A percentile compares a stretch with the other conserved stretches of the same genome.
These are phyloP conservation scores for Mitragyna speciosa DNA, from an alignment of 257 asterid species.

Conservation along the genomic window DNA sequence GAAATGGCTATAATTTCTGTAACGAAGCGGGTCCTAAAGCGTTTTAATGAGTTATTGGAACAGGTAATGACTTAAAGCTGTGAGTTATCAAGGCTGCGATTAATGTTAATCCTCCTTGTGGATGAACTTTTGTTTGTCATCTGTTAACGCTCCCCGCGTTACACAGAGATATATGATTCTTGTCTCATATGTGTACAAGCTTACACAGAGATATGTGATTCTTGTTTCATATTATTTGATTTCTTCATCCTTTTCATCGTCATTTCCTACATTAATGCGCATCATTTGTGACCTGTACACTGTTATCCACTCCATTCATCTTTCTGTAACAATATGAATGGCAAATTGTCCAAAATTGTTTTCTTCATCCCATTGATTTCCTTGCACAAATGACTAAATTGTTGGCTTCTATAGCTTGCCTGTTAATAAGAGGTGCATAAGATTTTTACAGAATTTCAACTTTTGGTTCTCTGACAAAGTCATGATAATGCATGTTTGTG, in stretches of 20 bases:
- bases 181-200: too few species aligned
- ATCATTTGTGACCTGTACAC: background rate
- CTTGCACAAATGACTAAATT: background rate
- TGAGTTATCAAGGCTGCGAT: too few species aligned
- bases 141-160: too few species aligned
- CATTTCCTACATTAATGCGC: background rate
- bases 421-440: background rate
- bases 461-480: background rate
- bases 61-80: conserved; percentile 50
- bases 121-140: too few species aligned
- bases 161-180: too few species aligned
- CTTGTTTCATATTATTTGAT: too few species aligned
- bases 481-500: background rate
- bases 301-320: background rate
- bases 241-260: too few species aligned
- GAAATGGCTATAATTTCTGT: conserved; percentile 82
- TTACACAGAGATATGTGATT: too few species aligned
- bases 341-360: background rate
- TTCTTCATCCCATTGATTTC: background rate
- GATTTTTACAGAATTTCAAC: background rate
- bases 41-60: conserved; percentile 69
- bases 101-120: too few species aligned
- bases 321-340: background rate
- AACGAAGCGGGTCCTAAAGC: conserved; percentile 75
- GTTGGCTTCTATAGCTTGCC: background rate